Evolutionary conservation across 75 land plant species (phyloP).

Genomic region (Pseudotsuga menziesii): DNA sequence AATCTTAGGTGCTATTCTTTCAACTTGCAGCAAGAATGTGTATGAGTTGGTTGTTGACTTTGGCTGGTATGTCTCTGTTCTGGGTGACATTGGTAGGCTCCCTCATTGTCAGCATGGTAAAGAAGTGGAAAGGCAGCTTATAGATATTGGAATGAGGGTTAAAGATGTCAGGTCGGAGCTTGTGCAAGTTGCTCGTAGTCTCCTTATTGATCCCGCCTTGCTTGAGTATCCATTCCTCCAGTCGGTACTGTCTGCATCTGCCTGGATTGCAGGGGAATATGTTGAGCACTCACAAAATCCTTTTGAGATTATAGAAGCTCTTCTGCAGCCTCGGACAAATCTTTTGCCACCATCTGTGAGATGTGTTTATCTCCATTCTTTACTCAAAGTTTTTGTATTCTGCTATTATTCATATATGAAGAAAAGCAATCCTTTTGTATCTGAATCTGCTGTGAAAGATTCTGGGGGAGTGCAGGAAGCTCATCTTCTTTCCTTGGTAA

Average conservation of each 20-base stretch:
- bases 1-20: conserved; percentile 68
- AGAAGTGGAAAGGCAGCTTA: conserved; percentile 84
- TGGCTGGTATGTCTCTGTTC: conserved; percentile 87
- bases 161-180: conserved; percentile 73
- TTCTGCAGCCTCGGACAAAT: conserved; percentile 80
- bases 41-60: conserved; percentile 87
- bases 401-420: conserved; percentile 28
- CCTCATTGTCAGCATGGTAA: conserved; percentile 74
- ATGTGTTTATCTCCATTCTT: conserved; percentile 83
- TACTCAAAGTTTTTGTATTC: conserved; percentile 70
- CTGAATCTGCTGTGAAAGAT: background rate
- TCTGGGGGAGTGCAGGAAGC: background rate
- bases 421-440: background rate
- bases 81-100: conserved; percentile 73
- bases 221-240: conserved; percentile 59
- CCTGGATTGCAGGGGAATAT: conserved; percentile 94
- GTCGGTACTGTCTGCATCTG: conserved; percentile 75
- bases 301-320: conserved; percentile 79
- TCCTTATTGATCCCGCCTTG: conserved; percentile 87
- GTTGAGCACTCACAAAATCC: conserved; percentile 65
- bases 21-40: conserved; percentile 59
- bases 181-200: conserved; percentile 61
- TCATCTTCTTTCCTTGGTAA: conserved; percentile 2
- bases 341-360: conserved; percentile 64
- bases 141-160: conserved; percentile 89